Evolutionary conservation across 2,329 filamentous ascomycete species (phyloP).

Genomic region (Neonectria sp.): DNA sequence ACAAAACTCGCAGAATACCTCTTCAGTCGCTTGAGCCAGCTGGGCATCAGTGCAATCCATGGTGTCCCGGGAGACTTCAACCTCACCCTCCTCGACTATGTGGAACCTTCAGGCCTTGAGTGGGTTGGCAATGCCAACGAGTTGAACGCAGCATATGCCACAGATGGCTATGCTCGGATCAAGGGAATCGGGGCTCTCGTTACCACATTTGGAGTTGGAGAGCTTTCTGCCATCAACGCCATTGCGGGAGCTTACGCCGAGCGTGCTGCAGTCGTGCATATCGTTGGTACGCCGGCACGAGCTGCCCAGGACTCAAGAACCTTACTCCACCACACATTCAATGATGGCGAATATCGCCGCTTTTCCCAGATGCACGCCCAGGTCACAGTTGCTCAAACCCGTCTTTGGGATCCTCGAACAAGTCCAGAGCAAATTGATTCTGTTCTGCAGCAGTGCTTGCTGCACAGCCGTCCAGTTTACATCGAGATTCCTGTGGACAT

Average conservation of each 20-base stretch:
- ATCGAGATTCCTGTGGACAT: slow-evolving; percentile 70
- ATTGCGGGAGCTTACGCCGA: slow-evolving; percentile 73
- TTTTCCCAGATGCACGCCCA: slow-evolving; percentile 65
- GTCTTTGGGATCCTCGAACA: slow-evolving; percentile 59
- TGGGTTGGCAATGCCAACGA: slow-evolving; percentile 71
- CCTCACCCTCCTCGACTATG: slow-evolving; percentile 55
- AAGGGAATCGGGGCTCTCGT: slow-evolving; percentile 66
- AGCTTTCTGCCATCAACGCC: slow-evolving; percentile 70
- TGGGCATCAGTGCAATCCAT: slow-evolving; percentile 71
- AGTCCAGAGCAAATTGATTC: slow-evolving; percentile 67
- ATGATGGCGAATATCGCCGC: slow-evolving; percentile 67
- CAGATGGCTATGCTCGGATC: slow-evolving; percentile 71
- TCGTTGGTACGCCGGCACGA: slow-evolving; percentile 68
- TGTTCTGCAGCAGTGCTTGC: slow-evolving; percentile 64
- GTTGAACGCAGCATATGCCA: slow-evolving; percentile 70
- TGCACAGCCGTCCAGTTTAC: slow-evolving; percentile 70
- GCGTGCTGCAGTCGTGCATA: slow-evolving; percentile 69
- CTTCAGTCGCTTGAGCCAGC: slow-evolving; percentile 26
- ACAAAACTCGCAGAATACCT: slow-evolving; percentile 29
- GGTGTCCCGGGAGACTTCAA: slow-evolving; percentile 64
- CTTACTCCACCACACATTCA: slow-evolving; percentile 68
- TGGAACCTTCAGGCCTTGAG: slow-evolving; percentile 53
- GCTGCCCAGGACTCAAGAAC: slow-evolving; percentile 59
- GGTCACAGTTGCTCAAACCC: slow-evolving; percentile 64
- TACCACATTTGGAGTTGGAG: slow-evolving; percentile 74